Conservation (phyloP, 371 early-diverging fungal species). For the Umbelopsis sp. region DNA sequence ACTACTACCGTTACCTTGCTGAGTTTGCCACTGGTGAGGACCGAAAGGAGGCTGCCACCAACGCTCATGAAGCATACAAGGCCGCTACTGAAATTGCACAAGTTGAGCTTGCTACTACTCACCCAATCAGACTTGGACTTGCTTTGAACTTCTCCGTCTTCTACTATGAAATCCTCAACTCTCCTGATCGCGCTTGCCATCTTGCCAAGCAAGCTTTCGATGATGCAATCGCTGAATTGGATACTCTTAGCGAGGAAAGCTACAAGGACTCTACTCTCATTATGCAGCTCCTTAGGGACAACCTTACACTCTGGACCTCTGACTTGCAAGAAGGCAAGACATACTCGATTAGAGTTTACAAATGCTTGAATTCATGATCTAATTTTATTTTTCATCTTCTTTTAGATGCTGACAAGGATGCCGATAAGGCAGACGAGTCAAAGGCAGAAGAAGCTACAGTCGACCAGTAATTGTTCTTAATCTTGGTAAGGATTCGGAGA, state of each 20-base stretch:
- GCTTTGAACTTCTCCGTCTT: constrained; percentile 93
- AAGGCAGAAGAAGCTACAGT: constrained; percentile 13
- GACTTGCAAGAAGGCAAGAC: constrained; percentile 63
- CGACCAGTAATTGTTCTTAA: constrained; percentile 18
- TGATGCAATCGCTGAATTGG: constrained; percentile 86
- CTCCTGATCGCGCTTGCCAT: constrained; percentile 79
- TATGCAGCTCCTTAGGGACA: constrained; percentile 91
- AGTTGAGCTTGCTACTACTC: constrained; percentile 75
- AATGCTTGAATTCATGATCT: too few species aligned
- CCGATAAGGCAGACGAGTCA: constrained; percentile 12
- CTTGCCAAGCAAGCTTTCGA: constrained; percentile 90
- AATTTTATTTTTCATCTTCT: background rate
- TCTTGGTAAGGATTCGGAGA: background rate
- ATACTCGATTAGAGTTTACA: background rate
- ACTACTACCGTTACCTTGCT: constrained; percentile 92
- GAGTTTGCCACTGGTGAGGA: constrained; percentile 80
- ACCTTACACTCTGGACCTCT: constrained; percentile 87
- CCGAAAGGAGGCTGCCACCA: constrained; percentile 67
- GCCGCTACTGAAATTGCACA: constrained; percentile 76
- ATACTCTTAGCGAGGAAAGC: constrained; percentile 81
- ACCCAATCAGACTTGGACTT: constrained; percentile 90
- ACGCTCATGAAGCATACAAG: constrained; percentile 82
- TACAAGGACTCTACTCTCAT: constrained; percentile 93
- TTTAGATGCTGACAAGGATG: constrained; percentile 16
- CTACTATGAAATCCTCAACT: constrained; percentile 90